phyloP scores from a whole-genome alignment of 257 asterid genomes.

The Paraleonurus japonicus region DNA sequence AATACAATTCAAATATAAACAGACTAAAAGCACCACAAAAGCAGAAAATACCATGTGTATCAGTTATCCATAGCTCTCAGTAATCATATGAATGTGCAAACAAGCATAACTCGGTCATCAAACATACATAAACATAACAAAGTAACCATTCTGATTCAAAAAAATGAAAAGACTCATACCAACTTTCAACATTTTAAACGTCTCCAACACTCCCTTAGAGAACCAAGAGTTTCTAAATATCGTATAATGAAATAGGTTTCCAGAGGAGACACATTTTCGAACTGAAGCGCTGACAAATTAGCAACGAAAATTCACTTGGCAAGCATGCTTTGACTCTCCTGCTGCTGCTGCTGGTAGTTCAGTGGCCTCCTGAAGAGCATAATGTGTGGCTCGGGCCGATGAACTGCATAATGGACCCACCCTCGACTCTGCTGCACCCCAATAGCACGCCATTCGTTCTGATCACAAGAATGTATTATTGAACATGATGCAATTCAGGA shows the following conservation, averaged over 20 bases:
- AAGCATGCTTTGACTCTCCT: slow-evolving; percentile 41
- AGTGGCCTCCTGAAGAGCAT: slow-evolving; percentile 97
- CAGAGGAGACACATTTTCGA: slow-evolving; percentile 32
- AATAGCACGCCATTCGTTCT: slow-evolving; percentile 93
- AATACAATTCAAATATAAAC: no score
- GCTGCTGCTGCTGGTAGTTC: slow-evolving; percentile 90
- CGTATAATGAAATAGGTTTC: slow-evolving; percentile 12
- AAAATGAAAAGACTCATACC: neutral
- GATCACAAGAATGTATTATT: neutral
- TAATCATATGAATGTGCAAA: no score
- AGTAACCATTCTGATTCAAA: neutral
- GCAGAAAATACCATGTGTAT: no score
- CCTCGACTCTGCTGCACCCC: slow-evolving; percentile 99
- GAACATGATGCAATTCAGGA: no score
- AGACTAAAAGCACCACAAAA: no score
- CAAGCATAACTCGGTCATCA: no score
- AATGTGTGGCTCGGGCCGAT: slow-evolving; percentile 97
- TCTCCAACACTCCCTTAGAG: neutral
- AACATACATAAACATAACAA: no score
- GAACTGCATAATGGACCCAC: slow-evolving; percentile 95
- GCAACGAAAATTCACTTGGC: slow-evolving; percentile 29
- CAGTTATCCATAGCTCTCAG: no score
- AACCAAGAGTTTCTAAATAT: neutral
- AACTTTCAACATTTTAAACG: neutral
- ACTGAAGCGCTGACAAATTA: no score